Evolutionary conservation across 2,329 filamentous ascomycete species (phyloP), one percentile per base, ranked within the genome.

Genomic region (Colletotrichum camelliae): DNA sequence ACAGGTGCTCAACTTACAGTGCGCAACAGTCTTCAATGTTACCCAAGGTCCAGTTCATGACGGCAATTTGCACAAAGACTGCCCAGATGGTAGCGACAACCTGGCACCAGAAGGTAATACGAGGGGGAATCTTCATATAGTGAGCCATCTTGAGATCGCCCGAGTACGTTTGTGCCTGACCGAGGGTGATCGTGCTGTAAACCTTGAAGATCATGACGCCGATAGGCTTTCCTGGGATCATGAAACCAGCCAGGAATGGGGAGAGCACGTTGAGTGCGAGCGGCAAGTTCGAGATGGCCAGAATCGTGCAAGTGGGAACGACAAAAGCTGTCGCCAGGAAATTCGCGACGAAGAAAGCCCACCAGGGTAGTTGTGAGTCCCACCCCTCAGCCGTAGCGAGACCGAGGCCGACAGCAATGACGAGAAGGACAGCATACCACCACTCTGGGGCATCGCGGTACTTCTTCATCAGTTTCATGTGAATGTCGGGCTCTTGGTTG

Each of bases 31-130:
- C 83, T 4, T 84, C 78, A 71, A 93, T 91, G 57, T 88, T 84
- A 21, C 83, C 82, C 77, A 81, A 79, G 71, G 82, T 9, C 84
- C 80, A 66, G 83, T 78, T 1, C 82, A 84, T 15, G 78, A 85
- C 33, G 82, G 77, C 24, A 52, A 88, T 83, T 77, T 89, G 87
- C 16, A 88, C 86, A 60, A 89, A 81, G 24, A 83, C 84, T 10
- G 85, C 73, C 70, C 73, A 75, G 7, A 90, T 81, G 12, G 89
- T 89, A 4, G 90, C 91, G 35, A 92, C 90, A 4, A 93, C 85
- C 77, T 93, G 91, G 4, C 89, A 90, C 80, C 92, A 91, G 83
- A 93, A 92, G 10, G 92, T 88, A 0, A 87, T 85, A 6, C 89
- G 87, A 2, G 91, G 91, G 0, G 91, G 90, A 0, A 93, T 86